Evolutionary conservation across 2,329 filamentous ascomycete genomes (phyloP).

Genomic region (Exophiala dermatitidis): DNA sequence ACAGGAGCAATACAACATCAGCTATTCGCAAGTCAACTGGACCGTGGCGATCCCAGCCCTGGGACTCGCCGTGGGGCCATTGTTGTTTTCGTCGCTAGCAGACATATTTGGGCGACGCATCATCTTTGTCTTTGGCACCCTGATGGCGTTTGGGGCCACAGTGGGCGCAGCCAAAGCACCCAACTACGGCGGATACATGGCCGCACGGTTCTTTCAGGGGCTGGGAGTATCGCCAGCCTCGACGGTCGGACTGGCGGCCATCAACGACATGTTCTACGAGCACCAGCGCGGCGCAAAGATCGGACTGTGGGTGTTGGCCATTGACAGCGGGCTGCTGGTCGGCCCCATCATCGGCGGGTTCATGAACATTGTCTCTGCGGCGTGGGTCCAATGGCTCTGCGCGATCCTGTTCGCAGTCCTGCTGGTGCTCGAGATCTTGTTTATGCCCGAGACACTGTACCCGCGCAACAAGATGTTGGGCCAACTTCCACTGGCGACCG

Average conservation of each 20-base stretch:
- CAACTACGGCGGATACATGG: slow-evolving; percentile 47
- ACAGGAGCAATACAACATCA: slow-evolving; percentile 42
- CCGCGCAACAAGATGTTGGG: slow-evolving; percentile 46
- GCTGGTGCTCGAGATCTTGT: slow-evolving; percentile 42
- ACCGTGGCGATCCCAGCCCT: slow-evolving; percentile 48
- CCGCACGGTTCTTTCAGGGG: slow-evolving; percentile 53
- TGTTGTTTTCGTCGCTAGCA: slow-evolving; percentile 45
- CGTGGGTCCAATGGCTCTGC: slow-evolving; percentile 51
- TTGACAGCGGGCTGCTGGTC: slow-evolving; percentile 46
- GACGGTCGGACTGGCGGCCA: slow-evolving; percentile 49
- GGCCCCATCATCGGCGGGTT: slow-evolving; percentile 49
- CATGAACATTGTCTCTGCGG: slow-evolving; percentile 41
- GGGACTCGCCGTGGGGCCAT: slow-evolving; percentile 46
- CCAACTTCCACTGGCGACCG: slow-evolving; percentile 28
- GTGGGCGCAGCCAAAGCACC: slow-evolving; percentile 38
- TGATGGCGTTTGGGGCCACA: slow-evolving; percentile 39
- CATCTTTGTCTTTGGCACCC: slow-evolving; percentile 43
- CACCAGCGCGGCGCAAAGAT: slow-evolving; percentile 50
- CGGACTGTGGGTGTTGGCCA: slow-evolving; percentile 52
- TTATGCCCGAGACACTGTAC: slow-evolving; percentile 53
- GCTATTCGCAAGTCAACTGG: slow-evolving; percentile 47
- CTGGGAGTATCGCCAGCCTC: slow-evolving; percentile 49
- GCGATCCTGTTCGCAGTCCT: slow-evolving; percentile 48
- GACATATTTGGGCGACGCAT: slow-evolving; percentile 49
- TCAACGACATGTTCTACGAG: slow-evolving; percentile 52